phyloP scores from a whole-genome alignment of 1,284 basidiomycete genomes.

The Puccinia brachypodii region DNA sequence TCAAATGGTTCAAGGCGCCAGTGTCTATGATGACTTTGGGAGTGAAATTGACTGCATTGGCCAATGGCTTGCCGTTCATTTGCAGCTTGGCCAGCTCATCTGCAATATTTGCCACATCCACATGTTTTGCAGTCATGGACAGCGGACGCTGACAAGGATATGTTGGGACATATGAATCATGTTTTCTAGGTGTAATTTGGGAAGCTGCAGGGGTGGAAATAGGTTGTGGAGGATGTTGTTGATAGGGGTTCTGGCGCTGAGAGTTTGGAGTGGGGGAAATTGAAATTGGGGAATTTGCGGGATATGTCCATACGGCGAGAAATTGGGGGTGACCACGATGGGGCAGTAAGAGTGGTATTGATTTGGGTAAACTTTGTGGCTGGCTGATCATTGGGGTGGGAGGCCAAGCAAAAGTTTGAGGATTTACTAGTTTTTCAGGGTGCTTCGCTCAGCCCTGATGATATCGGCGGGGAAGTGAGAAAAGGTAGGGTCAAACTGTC shows the following conservation, averaged over 20 bases:
- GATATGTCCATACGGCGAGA: neutral
- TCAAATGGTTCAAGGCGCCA: constrained; percentile 8
- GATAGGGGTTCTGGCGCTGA: neutral
- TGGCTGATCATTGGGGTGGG: neutral
- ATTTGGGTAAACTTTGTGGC: neutral
- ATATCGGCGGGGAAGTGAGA: no score
- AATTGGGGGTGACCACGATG: neutral
- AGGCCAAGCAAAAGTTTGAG: no score
- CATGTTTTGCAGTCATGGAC: neutral
- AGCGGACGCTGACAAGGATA: neutral
- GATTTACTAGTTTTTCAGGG: no score
- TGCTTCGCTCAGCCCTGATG: no score
- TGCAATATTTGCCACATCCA: neutral
- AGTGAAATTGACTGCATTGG: neutral
- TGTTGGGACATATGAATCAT: neutral
- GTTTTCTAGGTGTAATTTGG: neutral
- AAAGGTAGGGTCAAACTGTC: no score
- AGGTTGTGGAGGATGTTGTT: neutral
- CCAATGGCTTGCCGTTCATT: neutral
- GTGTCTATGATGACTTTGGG: neutral
- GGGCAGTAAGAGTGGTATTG: neutral
- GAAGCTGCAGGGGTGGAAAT: no score
- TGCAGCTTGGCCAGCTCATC: neutral
- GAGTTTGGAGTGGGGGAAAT: neutral
- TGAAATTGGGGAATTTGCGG: no score